Percentiles rank a stretch among this genome's conserved stretches.
These are phyloP conservation scores for Salix udensis DNA, from an alignment of 345 rosid genomes.

Conservation along the genomic window DNA sequence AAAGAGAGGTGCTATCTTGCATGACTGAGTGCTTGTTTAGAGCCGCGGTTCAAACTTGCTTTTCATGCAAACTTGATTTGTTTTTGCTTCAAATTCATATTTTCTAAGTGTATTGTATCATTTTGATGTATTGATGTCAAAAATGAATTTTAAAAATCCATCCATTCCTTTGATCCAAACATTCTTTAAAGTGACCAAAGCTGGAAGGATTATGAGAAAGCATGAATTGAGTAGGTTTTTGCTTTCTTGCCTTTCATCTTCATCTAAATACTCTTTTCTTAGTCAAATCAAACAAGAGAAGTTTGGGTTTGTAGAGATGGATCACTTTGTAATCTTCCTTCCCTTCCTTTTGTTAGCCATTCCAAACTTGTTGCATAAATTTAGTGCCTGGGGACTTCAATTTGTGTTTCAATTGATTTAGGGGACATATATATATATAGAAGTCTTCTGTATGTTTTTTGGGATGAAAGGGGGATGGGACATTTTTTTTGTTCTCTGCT, in stretches of 20 bases:
- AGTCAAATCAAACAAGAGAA: background rate
- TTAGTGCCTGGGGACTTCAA: background rate
- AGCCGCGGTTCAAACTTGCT: no score
- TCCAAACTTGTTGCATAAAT: background rate
- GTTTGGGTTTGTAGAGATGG: background rate
- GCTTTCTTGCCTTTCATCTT: background rate
- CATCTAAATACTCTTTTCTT: background rate
- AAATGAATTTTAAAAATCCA: background rate
- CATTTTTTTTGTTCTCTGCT: background rate
- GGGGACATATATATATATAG: background rate
- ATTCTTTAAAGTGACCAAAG: background rate
- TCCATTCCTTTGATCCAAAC: background rate
- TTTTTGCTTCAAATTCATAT: no score
- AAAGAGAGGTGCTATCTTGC: background rate
- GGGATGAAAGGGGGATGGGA: background rate
- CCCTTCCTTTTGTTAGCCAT: background rate
- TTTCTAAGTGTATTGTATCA: no score
- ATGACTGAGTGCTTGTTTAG: background rate
- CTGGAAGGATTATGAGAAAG: background rate
- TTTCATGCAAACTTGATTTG: no score
- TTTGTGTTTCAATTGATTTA: background rate
- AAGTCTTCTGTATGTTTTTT: background rate
- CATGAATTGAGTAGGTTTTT: background rate
- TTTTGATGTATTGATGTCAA: no score
- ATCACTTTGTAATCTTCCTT: background rate